Evolutionary conservation across 1,284 basidiomycete species (phyloP), one percentile per base, ranked within the genome.

Genomic region (Cystobasidium pallidum): DNA sequence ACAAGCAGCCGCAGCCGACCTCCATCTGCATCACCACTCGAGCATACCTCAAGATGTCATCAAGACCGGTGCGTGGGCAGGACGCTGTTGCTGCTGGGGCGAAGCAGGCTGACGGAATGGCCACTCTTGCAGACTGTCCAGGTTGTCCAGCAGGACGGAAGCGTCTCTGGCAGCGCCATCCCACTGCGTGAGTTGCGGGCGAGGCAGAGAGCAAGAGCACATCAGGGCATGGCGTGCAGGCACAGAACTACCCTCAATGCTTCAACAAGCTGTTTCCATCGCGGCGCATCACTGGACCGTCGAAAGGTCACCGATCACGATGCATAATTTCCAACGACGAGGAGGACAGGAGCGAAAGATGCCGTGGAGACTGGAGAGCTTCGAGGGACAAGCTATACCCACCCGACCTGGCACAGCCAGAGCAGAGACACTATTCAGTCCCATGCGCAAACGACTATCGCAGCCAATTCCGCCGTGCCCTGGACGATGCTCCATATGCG

Each of bases 11-110:
- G n/a, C n/a, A n/a, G n/a, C n/a, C n/a, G n/a, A n/a, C n/a, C n/a
- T n/a, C n/a, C 11, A 13, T 2, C 19, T 64, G 11, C 62, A 47
- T 54, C 51, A 32, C 17, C 51, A 66, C 15, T 26, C 24, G 0
- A 1, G 4, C 11, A 47, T 17, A 17, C 45, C 7, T 41, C 49
- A 52, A 66, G 45, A 62, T 62, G 58, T 41, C 67, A 43, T 61
- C 67, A 70, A 70, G 67, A 70, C 67, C 67, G 39, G 67, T 70
- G 45, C 19, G 67, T 70, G 55, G 43, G 28, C 49, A 28, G 39
- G 24, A 41, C 51, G 17, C 6, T 26, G 45, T 24, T 15, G 32
- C 26, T 32, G 36, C n/a, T 24, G 51, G 19, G 55, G 36, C 36
- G 36, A 13, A 39, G 36, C 13, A 39, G 15, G 43, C 54, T 67